phyloP scores from a whole-genome alignment of 257 asterid species.

The Jasminum sambac region DNA sequence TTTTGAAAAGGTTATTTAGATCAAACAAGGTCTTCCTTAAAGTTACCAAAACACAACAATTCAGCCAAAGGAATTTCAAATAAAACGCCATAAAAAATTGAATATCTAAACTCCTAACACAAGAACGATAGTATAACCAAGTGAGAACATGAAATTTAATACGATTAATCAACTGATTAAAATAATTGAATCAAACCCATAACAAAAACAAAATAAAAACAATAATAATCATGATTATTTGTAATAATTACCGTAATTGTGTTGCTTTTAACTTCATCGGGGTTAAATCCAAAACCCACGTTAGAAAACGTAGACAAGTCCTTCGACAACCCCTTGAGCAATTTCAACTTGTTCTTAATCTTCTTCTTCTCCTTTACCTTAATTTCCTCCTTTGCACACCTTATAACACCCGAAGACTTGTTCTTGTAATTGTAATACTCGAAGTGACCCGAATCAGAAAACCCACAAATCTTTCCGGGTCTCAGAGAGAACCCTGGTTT shows the following conservation, averaged over 20 bases:
- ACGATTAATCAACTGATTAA: not conserved
- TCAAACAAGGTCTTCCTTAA: not conserved
- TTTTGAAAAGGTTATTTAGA: too few relatives aligned
- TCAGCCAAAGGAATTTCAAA: not conserved
- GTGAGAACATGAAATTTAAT: not conserved
- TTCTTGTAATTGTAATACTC: constrained; percentile 40
- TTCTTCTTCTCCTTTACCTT: constrained; percentile 38
- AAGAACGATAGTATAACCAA: not conserved
- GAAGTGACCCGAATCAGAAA: constrained; percentile 51
- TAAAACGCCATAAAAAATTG: not conserved
- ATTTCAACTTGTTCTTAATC: constrained; percentile 60
- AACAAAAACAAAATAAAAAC: not conserved
- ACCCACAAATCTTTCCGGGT: constrained; percentile 23
- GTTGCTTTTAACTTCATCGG: constrained; percentile 49
- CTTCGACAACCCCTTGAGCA: constrained; percentile 54
- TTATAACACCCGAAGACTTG: constrained; percentile 22
- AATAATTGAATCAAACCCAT: not conserved
- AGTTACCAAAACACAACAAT: not conserved
- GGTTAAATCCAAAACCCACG: constrained; percentile 51
- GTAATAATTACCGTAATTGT: constrained; percentile 56
- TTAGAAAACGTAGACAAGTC: constrained; percentile 48
- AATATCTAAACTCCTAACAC: not conserved
- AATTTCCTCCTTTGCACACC: constrained; percentile 29
- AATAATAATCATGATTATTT: too few relatives aligned
- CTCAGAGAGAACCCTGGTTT: not conserved